Conservation (phyloP, 1,284 basidiomycete genomes). For the Tilletia caries region DNA sequence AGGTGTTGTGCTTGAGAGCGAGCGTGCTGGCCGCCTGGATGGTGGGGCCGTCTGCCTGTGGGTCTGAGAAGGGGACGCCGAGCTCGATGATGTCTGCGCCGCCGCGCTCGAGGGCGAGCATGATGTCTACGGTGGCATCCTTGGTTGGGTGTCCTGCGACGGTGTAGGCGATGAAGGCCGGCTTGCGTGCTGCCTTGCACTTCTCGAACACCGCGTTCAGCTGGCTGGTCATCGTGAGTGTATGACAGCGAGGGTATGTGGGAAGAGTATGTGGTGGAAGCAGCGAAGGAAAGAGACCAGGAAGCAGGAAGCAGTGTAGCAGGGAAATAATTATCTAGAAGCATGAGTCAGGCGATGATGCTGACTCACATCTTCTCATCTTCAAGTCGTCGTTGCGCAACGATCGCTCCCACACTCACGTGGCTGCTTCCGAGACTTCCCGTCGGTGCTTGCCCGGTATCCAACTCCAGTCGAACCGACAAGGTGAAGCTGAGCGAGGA, state of each 20-base stretch:
- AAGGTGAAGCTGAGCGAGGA: too few relatives aligned
- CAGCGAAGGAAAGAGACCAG: background rate
- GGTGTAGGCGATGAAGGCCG: constrained; percentile 50
- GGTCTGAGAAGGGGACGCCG: constrained; percentile 90
- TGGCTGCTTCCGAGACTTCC: too few relatives aligned
- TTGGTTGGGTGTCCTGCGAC: constrained; percentile 51
- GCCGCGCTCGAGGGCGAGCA: constrained; percentile 86
- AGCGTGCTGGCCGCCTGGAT: constrained; percentile 84
- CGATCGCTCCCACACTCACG: too few relatives aligned
- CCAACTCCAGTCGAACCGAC: too few relatives aligned
- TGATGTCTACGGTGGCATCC: constrained; percentile 73
- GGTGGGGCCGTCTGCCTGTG: constrained; percentile 80
- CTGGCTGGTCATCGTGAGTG: background rate
- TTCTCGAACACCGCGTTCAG: constrained; percentile 8
- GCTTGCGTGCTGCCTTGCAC: constrained; percentile 32
- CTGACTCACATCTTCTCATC: too few relatives aligned
- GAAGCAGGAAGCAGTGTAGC: background rate
- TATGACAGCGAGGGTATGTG: background rate
- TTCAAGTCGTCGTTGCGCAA: too few relatives aligned
- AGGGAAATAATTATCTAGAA: background rate
- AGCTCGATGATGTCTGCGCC: constrained; percentile 94
- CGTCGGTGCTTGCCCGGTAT: too few relatives aligned
- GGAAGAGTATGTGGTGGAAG: constrained; percentile 24
- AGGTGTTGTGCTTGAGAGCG: constrained; percentile 46
- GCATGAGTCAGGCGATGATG: too few relatives aligned